A percentile compares a stretch with the other conserved stretches of the same genome.
phyloP scores from a whole-genome alignment of 805 yeast genomes.

The Ogataea kodamae region DNA sequence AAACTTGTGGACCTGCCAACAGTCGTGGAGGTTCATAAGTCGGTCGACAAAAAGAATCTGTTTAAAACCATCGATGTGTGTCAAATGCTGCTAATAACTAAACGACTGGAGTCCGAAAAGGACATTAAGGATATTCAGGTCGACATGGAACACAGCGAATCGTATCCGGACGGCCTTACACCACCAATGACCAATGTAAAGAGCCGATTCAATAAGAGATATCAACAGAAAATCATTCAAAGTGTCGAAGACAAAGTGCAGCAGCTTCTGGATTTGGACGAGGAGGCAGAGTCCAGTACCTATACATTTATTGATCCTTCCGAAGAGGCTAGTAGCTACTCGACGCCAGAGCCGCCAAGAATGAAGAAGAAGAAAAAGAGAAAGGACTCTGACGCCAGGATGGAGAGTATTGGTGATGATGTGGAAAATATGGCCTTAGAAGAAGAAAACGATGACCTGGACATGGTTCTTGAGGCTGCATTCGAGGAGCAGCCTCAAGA shows the following conservation, averaged over 20 bases:
- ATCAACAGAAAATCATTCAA: conserved; percentile 68
- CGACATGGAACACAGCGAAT: conserved; percentile 40
- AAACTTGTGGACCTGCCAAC: conserved; percentile 88
- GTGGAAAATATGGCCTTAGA: conserved; percentile 20
- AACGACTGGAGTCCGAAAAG: conserved; percentile 40
- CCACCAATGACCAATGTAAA: conserved; percentile 75
- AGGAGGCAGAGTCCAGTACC: conserved; percentile 74
- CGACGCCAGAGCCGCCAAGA: conserved; percentile 23
- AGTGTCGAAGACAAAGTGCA: conserved; percentile 77
- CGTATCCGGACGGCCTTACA: conserved; percentile 73
- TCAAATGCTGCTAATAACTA: conserved; percentile 78
- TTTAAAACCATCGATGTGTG: conserved; percentile 82
- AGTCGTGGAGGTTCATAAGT: conserved; percentile 78
- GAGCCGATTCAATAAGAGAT: conserved; percentile 66
- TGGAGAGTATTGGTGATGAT: conserved; percentile 35
- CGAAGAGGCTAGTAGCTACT: conserved; percentile 34
- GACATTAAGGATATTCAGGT: conserved; percentile 44
- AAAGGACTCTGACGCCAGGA: conserved; percentile 24
- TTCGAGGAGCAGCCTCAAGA: conserved; percentile 15
- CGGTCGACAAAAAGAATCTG: conserved; percentile 84
- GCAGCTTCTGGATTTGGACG: conserved; percentile 69
- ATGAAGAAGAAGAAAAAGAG: conserved; percentile 22
- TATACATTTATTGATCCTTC: conserved; percentile 68
- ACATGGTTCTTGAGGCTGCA: conserved; percentile 22
- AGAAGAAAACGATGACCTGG: conserved; percentile 31